Percentiles rank a stretch among this genome's conserved stretches.
phyloP scores from a whole-genome alignment of 768 basidiomycete species.

The Podaxis sp. region DNA sequence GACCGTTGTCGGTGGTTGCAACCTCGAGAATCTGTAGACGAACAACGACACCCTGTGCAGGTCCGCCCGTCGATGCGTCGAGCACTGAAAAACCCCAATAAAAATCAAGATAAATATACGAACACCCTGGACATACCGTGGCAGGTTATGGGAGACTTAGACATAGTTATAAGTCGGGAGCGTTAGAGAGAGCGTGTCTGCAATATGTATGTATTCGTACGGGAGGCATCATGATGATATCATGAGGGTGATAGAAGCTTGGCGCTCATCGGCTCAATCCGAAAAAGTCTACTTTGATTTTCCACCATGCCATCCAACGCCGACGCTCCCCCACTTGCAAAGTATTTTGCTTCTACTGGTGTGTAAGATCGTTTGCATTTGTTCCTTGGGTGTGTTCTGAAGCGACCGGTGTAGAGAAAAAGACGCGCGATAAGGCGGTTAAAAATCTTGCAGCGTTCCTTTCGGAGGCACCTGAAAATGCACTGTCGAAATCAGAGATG shows the following conservation, averaged over 20 bases:
- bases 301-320: slow-evolving; percentile 26
- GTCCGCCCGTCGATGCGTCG: slow-evolving; percentile 81
- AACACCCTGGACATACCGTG: slow-evolving; percentile 54
- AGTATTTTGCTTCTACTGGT: slow-evolving; percentile 93
- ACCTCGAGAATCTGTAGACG: slow-evolving; percentile 52
- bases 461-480: slow-evolving; percentile 60
- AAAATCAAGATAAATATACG: neutral
- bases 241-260: neutral
- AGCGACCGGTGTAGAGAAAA: slow-evolving; percentile 59
- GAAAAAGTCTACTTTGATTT: slow-evolving; percentile 20
- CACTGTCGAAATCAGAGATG: slow-evolving; percentile 73
- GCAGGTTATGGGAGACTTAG: slow-evolving; percentile 86
- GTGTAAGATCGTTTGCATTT: slow-evolving; percentile 21
- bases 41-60: slow-evolving; percentile 69
- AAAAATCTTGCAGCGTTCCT: slow-evolving; percentile 77
- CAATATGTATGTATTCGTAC: neutral
- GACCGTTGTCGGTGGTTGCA: slow-evolving; percentile 27
- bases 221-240: neutral
- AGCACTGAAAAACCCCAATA: slow-evolving; percentile 53
- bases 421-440: slow-evolving; percentile 88
- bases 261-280: neutral
- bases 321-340: slow-evolving; percentile 69
- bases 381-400: neutral
- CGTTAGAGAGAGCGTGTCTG: neutral
- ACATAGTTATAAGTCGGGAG: slow-evolving; percentile 25